These are phyloP conservation scores for Ophiocordyceps camponoti-saundersi DNA, from an alignment of 2,329 filamentous ascomycete species.

Conservation along the genomic window DNA sequence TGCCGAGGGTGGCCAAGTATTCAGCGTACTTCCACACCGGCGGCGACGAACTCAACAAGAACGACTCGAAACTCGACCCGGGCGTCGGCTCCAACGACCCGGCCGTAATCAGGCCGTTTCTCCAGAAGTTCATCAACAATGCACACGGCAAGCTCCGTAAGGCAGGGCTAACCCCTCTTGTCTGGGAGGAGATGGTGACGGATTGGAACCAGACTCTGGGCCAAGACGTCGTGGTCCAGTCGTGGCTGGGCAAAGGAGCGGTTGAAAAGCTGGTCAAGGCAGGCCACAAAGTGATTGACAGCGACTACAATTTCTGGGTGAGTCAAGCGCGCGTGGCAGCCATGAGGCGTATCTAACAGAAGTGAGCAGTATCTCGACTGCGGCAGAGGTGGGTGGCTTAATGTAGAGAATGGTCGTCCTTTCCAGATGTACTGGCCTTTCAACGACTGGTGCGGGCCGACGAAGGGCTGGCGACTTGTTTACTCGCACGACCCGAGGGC, in stretches of 20 bases:
- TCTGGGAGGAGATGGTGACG: constrained; percentile 78
- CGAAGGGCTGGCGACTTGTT: constrained; percentile 66
- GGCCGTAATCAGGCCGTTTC: constrained; percentile 50
- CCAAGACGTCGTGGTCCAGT: constrained; percentile 57
- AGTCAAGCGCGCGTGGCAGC: constrained; percentile 9
- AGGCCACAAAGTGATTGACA: constrained; percentile 57
- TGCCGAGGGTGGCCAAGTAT: constrained; percentile 55
- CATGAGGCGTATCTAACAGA: not conserved
- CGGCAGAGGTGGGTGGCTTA: constrained; percentile 63
- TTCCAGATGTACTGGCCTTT: constrained; percentile 47
- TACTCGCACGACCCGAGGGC: constrained; percentile 64
- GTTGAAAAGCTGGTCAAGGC: constrained; percentile 40
- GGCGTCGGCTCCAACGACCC: constrained; percentile 50
- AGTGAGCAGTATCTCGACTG: constrained; percentile 58
- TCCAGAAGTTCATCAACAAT: constrained; percentile 61
- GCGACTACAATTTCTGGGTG: constrained; percentile 65
- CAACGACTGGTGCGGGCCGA: constrained; percentile 63
- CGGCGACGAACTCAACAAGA: constrained; percentile 71
- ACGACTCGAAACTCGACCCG: constrained; percentile 49
- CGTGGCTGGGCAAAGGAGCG: constrained; percentile 52
- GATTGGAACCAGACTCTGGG: constrained; percentile 63
- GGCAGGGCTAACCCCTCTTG: constrained; percentile 52
- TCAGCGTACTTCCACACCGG: constrained; percentile 69
- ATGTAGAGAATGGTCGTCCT: constrained; percentile 39
- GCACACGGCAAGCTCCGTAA: constrained; percentile 48